phyloP scores from a whole-genome alignment of 2,329 filamentous ascomycete species.

The Neofusicoccum sp. region DNA sequence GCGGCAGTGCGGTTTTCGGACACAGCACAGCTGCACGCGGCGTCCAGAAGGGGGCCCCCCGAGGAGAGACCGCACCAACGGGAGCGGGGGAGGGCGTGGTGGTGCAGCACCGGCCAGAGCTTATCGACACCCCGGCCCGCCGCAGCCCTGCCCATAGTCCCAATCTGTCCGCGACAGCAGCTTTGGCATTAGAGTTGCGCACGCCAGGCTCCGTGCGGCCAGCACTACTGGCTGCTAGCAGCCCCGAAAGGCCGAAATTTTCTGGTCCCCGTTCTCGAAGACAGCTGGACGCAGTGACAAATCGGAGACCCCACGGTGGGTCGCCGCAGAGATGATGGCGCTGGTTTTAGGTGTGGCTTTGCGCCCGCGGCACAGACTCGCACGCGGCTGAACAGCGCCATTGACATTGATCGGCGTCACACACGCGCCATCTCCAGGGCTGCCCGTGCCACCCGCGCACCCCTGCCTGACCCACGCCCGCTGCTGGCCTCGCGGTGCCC shows the following conservation, averaged over 20 bases:
- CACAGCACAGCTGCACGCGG: not conserved
- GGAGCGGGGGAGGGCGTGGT: not conserved
- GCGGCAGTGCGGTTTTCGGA: not conserved
- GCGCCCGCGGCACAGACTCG: no score
- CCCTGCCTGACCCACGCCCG: not conserved
- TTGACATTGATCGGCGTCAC: not conserved
- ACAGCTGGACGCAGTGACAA: no score
- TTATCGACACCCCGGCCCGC: constrained; percentile 6
- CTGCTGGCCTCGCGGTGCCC: not conserved
- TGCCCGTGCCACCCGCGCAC: not conserved
- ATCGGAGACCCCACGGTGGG: no score
- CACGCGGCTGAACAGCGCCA: no score
- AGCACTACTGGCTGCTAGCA: no score
- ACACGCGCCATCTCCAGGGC: not conserved
- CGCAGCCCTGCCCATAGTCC: constrained; percentile 1
- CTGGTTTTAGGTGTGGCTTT: no score
- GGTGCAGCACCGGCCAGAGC: constrained; percentile 17
- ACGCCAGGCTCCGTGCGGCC: no score
- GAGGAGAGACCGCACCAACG: constrained; percentile 2
- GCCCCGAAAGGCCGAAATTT: no score
- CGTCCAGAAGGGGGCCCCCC: not conserved
- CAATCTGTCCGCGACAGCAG: not conserved
- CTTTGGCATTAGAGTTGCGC: not conserved
- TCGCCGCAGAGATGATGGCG: no score
- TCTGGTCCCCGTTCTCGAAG: no score